A percentile compares a stretch with the other conserved stretches of the same genome.
phyloP scores from a whole-genome alignment of 345 rosid species.

The Salix arbutifolia region DNA sequence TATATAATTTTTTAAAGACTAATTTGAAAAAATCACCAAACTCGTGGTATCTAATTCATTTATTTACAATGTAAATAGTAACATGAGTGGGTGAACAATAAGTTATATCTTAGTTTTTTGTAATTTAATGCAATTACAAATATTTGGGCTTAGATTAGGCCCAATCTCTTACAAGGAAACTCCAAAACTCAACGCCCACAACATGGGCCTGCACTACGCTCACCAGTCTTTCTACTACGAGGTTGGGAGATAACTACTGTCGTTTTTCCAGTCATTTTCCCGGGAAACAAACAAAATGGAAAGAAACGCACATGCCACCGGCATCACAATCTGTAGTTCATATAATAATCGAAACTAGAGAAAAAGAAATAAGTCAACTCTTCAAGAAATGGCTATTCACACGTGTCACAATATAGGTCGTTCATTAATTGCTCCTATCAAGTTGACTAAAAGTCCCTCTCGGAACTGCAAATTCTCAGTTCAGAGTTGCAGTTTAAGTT shows the following conservation, averaged over 20 bases:
- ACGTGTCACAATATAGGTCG: conserved; percentile 17
- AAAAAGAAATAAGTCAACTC: neutral
- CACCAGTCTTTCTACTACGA: neutral
- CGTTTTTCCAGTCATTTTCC: neutral
- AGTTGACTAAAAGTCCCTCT: conserved; percentile 14
- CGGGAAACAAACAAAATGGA: conserved; percentile 7
- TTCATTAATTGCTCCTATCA: conserved; percentile 20
- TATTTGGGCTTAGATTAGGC: too few relatives aligned
- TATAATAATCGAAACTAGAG: neutral
- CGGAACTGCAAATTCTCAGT: conserved; percentile 44
- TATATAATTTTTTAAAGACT: too few relatives aligned
- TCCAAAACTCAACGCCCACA: neutral
- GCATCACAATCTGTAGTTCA: neutral
- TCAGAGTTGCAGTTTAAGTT: conserved; percentile 30
- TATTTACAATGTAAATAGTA: too few relatives aligned
- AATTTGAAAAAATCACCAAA: too few relatives aligned
- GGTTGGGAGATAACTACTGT: neutral
- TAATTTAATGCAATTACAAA: too few relatives aligned
- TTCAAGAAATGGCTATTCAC: conserved; percentile 31
- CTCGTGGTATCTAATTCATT: too few relatives aligned
- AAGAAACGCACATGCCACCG: neutral
- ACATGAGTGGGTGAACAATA: too few relatives aligned
- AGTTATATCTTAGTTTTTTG: too few relatives aligned
- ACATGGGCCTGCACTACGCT: neutral
- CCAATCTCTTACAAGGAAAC: neutral